Conservation (phyloP, 148 eudicot genomes). For the Diospyros lotus region DNA sequence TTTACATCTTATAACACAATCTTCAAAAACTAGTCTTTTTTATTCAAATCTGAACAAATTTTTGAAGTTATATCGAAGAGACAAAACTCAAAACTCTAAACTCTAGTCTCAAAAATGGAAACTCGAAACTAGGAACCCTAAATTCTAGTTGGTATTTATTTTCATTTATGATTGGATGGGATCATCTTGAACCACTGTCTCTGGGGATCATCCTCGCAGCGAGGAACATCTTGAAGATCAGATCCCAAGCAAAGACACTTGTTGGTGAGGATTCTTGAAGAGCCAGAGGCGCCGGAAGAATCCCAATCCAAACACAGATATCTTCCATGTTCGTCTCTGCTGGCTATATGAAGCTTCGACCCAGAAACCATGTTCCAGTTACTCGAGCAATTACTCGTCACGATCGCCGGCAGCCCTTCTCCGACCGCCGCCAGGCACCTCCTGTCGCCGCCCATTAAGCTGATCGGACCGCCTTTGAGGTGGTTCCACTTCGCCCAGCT, state of each 20-base stretch:
- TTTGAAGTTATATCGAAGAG: too few species aligned
- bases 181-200: slow-evolving; percentile 42
- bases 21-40: too few species aligned
- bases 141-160: too few species aligned
- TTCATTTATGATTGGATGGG: slow-evolving; percentile 11
- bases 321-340: slow-evolving; percentile 19
- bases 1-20: too few species aligned
- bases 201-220: slow-evolving; percentile 27
- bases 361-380: slow-evolving; percentile 23
- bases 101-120: too few species aligned
- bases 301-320: slow-evolving; percentile 35
- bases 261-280: slow-evolving; percentile 12
- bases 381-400: slow-evolving; percentile 27
- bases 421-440: slow-evolving; percentile 20
- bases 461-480: slow-evolving; percentile 19
- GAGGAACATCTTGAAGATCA: slow-evolving; percentile 18
- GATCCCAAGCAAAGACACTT: slow-evolving; percentile 29
- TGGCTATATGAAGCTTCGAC: slow-evolving; percentile 29
- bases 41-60: too few species aligned
- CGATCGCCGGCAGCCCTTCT: slow-evolving; percentile 12
- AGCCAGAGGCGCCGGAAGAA: slow-evolving; percentile 4
- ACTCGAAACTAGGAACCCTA: too few species aligned
- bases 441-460: slow-evolving; percentile 6
- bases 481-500: slow-evolving; percentile 20
- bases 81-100: too few species aligned